Base-by-base conservation (phyloP, 2,329 filamentous ascomycete species). In the Coniosporium tulheliwenetii region DNA sequence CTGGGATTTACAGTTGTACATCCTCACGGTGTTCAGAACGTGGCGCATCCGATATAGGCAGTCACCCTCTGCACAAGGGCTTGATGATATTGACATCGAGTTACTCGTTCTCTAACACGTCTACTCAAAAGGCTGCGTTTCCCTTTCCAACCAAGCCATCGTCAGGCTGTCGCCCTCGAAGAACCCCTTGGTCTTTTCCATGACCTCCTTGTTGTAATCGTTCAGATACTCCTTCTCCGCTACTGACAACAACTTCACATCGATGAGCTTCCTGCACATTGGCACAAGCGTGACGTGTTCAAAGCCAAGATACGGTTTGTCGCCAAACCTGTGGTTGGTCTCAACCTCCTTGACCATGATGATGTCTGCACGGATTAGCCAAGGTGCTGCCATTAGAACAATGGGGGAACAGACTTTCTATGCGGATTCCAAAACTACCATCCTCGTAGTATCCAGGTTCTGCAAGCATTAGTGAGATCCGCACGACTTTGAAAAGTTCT, bases 371-470 rank as follows among this genome's bases (percentile, higher is more conserved):
- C 39, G 40, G 2, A 10, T 43, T 48, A 42, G 42, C 37, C 30
- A 29, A 5, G 3, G 26, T 13, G 8, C 10, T 41, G 50, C 42
- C 32, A 37, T 32, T 19, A 12, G 10, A 36, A 14, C 19, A 2
- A 35, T 14, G 8, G 13, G 16, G 30, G 2, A n/a, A 47, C 64
- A 52, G 50, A 71, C 66, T 98, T 63, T 98, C 91, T 53, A 95
- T 95, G 13, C 91, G 81, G 49, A 98, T 91, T 13, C 91, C 91
- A 54, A 93, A 98, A 33, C 78, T 77, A 38, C 86, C 89, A 52
- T 98, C 91, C 60, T 96, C 87, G 58, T 98, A 98, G 64, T 87
- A 98, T 29, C 91, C 91, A 1, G 91, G 91, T 61, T 98, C 86
- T 40, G 29, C 19, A 53, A 35, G 43, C 16, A 40, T 14, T 26